Evolutionary conservation across 2,329 filamentous ascomycete genomes (phyloP).

Genomic region (Penicillium sp.): DNA sequence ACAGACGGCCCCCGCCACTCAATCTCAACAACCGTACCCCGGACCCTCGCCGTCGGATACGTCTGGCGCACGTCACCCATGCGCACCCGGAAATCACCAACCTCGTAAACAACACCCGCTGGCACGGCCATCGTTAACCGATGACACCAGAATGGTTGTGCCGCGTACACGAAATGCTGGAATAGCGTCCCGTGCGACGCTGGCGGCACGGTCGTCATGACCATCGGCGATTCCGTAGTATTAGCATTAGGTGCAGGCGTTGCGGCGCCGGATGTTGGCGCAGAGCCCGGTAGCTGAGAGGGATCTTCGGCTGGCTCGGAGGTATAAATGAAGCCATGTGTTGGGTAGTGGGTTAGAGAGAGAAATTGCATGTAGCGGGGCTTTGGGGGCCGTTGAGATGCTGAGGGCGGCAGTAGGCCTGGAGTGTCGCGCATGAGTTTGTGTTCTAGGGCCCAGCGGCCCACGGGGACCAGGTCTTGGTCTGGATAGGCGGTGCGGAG

Average conservation of each 20-base stretch:
- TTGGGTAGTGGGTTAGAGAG: slow-evolving; percentile 38
- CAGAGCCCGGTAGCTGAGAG: slow-evolving; percentile 9
- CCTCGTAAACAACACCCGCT: slow-evolving; percentile 37
- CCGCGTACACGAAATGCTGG: slow-evolving; percentile 39
- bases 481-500: slow-evolving; percentile 36
- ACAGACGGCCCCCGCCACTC: slow-evolving; percentile 40
- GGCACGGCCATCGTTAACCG: slow-evolving; percentile 37
- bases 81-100: slow-evolving; percentile 42
- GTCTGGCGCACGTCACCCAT: slow-evolving; percentile 43
- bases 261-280: neutral
- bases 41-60: slow-evolving; percentile 32
- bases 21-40: slow-evolving; percentile 44
- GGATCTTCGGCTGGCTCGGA: slow-evolving; percentile 26
- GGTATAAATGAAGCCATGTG: slow-evolving; percentile 40
- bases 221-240: slow-evolving; percentile 21
- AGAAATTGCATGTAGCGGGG: slow-evolving; percentile 43
- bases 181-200: slow-evolving; percentile 34
- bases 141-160: slow-evolving; percentile 42
- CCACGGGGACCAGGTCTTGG: slow-evolving; percentile 31
- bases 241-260: neutral
- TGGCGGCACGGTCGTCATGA: slow-evolving; percentile 39
- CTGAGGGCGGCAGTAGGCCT: slow-evolving; percentile 29
- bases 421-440: slow-evolving; percentile 43
- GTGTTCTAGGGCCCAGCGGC: slow-evolving; percentile 41
- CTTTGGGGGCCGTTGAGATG: slow-evolving; percentile 21